Evolutionary conservation across 176 grass and related monocot species (phyloP), one percentile per base, ranked within the genome.

Genomic region (Areca catechu): DNA sequence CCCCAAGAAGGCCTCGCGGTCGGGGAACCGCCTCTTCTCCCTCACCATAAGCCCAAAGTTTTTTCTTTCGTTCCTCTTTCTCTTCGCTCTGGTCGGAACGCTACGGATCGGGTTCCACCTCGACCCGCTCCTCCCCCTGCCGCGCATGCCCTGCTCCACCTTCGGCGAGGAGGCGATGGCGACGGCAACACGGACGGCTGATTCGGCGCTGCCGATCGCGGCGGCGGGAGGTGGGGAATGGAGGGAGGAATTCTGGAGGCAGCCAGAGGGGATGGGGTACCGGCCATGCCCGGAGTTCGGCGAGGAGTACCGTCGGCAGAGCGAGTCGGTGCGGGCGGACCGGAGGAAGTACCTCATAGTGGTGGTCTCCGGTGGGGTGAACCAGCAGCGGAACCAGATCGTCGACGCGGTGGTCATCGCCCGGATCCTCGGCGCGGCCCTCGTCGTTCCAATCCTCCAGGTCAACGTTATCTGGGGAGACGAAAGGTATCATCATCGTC

Each of bases 331-430:
- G 34, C 34, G 34, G 34, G n/a, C 10, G 1, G 20, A 21, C 15
- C 53, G 68, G 68, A 64, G 62, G 50, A 83, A 77, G 65, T 83
- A 83, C 58, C 22, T 83, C 7, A 18, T 83, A 28, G 80, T 77
- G 27, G 80, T 83, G 23, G 80, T 77, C 47, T 65, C 73, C 7
- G 80, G 80, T 4, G 80, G 80, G 4, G 21, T 83, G 56, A 83
- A 83, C 49, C 80, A 83, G 68, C 80, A 83, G 68, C 53, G 73
- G 50, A 72, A 76, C 30, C 72, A 83, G 68, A 83, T 83, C 28
- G 68, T 83, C 50, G 80, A 83, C 54, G 80, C 80, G 1, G 80
- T 83, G 64, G 80, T 77, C 20, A 77, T 83, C 50, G 80, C 80
- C 1, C 53, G 62, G 17, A 77, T 83, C 48, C 80, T 83, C 22